phyloP scores from a whole-genome alignment of 352 stramenopile genomes.

The Thraustochytrium sp. region DNA sequence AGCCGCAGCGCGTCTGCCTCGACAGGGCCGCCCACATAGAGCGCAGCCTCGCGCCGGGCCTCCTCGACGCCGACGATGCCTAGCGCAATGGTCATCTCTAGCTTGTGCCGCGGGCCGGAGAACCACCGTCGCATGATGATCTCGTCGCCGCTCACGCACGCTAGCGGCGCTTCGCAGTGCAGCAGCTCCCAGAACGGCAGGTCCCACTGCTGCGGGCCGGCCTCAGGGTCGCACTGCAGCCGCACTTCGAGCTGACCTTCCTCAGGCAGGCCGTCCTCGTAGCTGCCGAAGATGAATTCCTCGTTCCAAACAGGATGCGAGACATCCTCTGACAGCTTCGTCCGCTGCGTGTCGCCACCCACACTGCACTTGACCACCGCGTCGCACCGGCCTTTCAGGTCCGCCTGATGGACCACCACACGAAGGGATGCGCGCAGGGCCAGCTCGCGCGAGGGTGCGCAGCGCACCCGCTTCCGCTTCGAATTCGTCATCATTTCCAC shows the following conservation, averaged over 20 bases:
- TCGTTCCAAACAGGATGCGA: constrained; percentile 1
- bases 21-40: background rate
- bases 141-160: background rate
- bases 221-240: background rate
- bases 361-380: background rate
- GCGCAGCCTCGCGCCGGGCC: background rate
- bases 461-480: background rate
- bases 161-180: background rate
- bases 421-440: background rate
- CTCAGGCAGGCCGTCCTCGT: background rate
- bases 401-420: background rate
- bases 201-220: background rate
- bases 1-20: background rate
- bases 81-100: background rate
- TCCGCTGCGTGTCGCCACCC: background rate
- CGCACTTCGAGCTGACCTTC: background rate
- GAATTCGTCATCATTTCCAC: too few relatives aligned
- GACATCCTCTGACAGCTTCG: background rate
- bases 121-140: background rate
- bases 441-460: background rate
- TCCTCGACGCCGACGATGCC: background rate
- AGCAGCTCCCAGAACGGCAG: constrained; percentile 23
- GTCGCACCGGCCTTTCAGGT: background rate
- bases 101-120: background rate
- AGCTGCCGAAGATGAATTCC: background rate